Base-by-base conservation (phyloP, 2,329 filamentous ascomycete species). In the Volutella citrinella region DNA sequence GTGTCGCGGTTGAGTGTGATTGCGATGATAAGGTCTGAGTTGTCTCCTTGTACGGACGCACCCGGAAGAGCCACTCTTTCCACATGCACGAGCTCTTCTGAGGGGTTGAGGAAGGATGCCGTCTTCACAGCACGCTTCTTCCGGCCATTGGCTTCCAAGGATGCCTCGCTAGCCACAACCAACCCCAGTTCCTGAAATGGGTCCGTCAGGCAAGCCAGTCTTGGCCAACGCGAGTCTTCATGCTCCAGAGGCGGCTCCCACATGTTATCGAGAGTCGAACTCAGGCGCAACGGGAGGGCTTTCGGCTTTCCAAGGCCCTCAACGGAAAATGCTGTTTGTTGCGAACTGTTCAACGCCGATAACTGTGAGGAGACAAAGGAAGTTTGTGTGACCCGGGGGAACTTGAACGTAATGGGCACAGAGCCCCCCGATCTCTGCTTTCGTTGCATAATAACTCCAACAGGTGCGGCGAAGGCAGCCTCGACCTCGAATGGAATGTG, bases 401-500 rank as follows among this genome's bases (percentile, higher is more conserved):
- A 74, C 40, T 66, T 77, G 33, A 82, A 61, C 15, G 76, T 70
- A 15, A 76, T 65, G 6, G 76, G 65, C 3, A 67, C 64, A 9
- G 66, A 52, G 38, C 60, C 71, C 38, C 78, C 72, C 9, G 65
- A 57, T 38, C 70, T 72, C 25, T 82, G 69, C 56, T 84, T 95
- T 41, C 90, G 76, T 61, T 97, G 91, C 36, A 98, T 78, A 14
- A 98, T 75, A 30, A 97, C 74, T 17, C 93, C 93, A 19, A 80
- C 73, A 6, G 89, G 85, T 10, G 87, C 86, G 21, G 91, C 80
- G 59, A 90, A 87, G 19, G 87, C 89, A 33, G 80, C 80, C 56
- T 95, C 88, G 25, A 96, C 85, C 63, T 97, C 90, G 55, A 98
- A 98, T 3, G 91, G 91, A 55, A 98, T 79, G 58, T 95, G 88